Evolutionary conservation across 305 asterid genomes (phyloP).

Genomic region (Fraxinus nigra): DNA sequence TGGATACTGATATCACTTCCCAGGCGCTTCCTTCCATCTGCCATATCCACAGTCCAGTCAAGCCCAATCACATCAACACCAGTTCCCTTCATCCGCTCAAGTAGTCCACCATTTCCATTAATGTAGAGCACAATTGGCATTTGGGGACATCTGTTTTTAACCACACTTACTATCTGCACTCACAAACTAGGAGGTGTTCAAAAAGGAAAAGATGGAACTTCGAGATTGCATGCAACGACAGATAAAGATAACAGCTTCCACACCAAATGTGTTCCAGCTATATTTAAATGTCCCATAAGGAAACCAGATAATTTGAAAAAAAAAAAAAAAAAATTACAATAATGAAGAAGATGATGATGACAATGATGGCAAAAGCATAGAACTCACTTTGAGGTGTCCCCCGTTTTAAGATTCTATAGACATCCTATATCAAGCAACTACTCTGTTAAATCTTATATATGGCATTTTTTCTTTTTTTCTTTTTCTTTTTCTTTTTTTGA

Average conservation of each 20-base stretch:
- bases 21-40: constrained; percentile 74
- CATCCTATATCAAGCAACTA: not conserved
- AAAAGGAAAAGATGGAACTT: constrained; percentile 13
- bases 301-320: not conserved
- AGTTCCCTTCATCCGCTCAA: constrained; percentile 82
- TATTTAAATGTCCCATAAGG: not conserved
- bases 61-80: constrained; percentile 93
- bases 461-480: not conserved
- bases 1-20: constrained; percentile 78
- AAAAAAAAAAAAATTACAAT: constrained; percentile 1
- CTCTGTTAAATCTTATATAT: not conserved
- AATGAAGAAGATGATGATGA: not conserved
- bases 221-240: not conserved
- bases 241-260: constrained; percentile 19
- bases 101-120: constrained; percentile 86
- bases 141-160: constrained; percentile 70
- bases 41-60: constrained; percentile 94
- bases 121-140: constrained; percentile 88
- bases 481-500: too few relatives aligned
- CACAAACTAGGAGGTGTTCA: constrained; percentile 30
- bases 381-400: not conserved
- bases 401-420: not conserved
- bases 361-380: not conserved
- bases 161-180: constrained; percentile 66
- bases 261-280: not conserved